Conservation (phyloP, 768 basidiomycete species). For the Tylopilus balloui region DNA sequence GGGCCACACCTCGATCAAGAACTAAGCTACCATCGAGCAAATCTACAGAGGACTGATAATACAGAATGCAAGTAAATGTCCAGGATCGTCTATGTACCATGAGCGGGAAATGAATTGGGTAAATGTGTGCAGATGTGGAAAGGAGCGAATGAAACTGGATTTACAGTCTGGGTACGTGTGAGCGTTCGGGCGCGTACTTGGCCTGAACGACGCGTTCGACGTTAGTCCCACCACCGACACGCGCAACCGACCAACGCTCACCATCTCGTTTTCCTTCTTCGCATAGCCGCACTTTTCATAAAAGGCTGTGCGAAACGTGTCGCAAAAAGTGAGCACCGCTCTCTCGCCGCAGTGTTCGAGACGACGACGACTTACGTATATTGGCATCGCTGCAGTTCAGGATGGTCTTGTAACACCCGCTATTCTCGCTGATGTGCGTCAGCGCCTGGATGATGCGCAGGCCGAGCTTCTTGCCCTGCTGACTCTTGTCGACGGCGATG, state of each 20-base stretch:
- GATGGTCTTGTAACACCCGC: constrained; percentile 94
- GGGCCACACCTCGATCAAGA: not conserved
- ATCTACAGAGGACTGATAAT: constrained; percentile 11
- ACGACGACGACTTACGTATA: constrained; percentile 74
- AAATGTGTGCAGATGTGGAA: constrained; percentile 1
- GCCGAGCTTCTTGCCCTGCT: constrained; percentile 92
- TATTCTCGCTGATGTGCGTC: constrained; percentile 73
- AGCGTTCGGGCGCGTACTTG: constrained; percentile 50
- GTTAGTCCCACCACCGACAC: constrained; percentile 6
- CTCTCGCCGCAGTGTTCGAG: not conserved
- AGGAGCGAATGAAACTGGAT: not conserved
- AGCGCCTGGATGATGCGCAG: constrained; percentile 82
- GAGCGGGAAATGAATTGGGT: constrained; percentile 4
- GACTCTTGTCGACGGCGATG: constrained; percentile 83
- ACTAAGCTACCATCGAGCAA: not conserved
- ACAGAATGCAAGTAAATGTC: constrained; percentile 15
- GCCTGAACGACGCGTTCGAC: constrained; percentile 37
- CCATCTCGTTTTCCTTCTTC: constrained; percentile 95
- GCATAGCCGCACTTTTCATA: constrained; percentile 94
- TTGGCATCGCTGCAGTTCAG: constrained; percentile 91
- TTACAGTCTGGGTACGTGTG: constrained; percentile 20
- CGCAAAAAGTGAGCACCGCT: constrained; percentile 10
- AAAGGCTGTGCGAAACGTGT: constrained; percentile 57
- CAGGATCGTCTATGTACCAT: constrained; percentile 5
- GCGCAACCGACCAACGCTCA: constrained; percentile 24